Evolutionary conservation across 2,329 filamentous ascomycete species (phyloP).

Genomic region (Pseudonectria foliicola): DNA sequence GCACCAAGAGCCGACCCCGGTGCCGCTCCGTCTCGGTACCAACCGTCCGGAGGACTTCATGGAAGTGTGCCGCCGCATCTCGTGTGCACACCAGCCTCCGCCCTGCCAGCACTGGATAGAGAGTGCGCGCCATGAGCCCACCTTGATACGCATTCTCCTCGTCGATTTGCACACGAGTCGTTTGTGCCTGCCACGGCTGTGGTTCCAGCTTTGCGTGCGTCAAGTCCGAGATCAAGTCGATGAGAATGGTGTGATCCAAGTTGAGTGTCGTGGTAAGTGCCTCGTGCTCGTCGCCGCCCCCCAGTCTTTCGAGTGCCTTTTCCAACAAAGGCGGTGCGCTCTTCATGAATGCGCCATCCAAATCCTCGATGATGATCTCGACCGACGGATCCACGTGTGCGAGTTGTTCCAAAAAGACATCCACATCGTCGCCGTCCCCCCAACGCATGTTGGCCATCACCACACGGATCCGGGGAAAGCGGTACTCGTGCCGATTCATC

Average conservation of each 20-base stretch:
- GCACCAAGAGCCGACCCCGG: conserved; percentile 28
- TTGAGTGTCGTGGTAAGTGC: conserved; percentile 31
- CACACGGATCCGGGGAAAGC: conserved; percentile 28
- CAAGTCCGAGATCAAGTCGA: conserved; percentile 34
- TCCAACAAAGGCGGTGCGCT: conserved; percentile 17
- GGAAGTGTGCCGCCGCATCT: conserved; percentile 33
- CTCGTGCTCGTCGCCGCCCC: conserved; percentile 23
- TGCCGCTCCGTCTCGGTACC: conserved; percentile 31
- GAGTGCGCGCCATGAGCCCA: conserved; percentile 26
- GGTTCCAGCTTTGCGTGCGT: conserved; percentile 29
- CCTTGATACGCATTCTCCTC: conserved; percentile 24
- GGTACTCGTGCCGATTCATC: conserved; percentile 31
- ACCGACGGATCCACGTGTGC: conserved; percentile 24
- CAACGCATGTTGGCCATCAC: conserved; percentile 27
- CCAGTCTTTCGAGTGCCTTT: conserved; percentile 23
- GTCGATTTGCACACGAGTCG: conserved; percentile 28
- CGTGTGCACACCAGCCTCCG: conserved; percentile 30
- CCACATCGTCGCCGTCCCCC: conserved; percentile 21
- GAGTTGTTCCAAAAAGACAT: conserved; percentile 27
- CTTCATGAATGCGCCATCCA: conserved; percentile 19
- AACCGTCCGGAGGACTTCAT: conserved; percentile 28
- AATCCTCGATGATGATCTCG: conserved; percentile 26
- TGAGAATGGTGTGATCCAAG: conserved; percentile 35
- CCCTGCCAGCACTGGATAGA: conserved; percentile 29
- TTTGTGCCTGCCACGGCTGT: conserved; percentile 26